A percentile compares a stretch with the other conserved stretches of the same genome.
phyloP scores from a whole-genome alignment of 140 eudicot species.

The Senecio squalidus region DNA sequence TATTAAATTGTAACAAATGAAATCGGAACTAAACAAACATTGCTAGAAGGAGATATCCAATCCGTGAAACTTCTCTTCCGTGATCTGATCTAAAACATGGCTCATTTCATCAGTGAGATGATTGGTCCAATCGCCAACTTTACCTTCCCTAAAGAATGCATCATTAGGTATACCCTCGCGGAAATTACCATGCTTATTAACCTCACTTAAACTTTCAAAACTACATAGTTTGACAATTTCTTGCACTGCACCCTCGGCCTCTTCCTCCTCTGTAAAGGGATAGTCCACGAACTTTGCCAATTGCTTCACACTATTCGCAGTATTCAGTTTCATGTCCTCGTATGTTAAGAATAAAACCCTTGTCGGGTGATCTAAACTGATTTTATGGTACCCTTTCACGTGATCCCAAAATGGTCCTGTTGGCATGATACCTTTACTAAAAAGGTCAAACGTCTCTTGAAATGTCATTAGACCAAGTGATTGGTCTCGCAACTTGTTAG shows the following conservation, averaged over 20 bases:
- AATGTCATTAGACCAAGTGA: slow-evolving; percentile 6
- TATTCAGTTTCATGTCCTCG: slow-evolving; percentile 19
- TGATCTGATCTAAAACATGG: slow-evolving; percentile 1
- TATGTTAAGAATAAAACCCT: slow-evolving; percentile 28
- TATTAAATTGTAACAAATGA: no score
- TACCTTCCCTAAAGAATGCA: slow-evolving; percentile 17
- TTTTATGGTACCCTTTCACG: slow-evolving; percentile 25
- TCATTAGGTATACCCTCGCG: slow-evolving; percentile 3
- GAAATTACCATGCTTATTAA: slow-evolving; percentile 11
- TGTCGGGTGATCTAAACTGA: slow-evolving; percentile 9
- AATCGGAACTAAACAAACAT: not conserved
- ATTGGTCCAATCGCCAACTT: slow-evolving; percentile 16
- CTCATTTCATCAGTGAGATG: slow-evolving; percentile 18
- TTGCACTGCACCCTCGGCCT: slow-evolving; percentile 15
- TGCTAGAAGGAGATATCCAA: slow-evolving; percentile 6
- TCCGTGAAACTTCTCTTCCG: slow-evolving; percentile 1
- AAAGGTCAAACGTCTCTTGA: slow-evolving; percentile 23
- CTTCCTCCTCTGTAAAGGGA: slow-evolving; percentile 24
- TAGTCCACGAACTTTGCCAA: slow-evolving; percentile 20
- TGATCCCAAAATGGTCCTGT: slow-evolving; percentile 37
- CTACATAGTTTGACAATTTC: slow-evolving; percentile 10
- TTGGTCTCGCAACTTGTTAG: slow-evolving; percentile 14
- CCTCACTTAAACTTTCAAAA: slow-evolving; percentile 17
- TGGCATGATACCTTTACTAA: slow-evolving; percentile 17
- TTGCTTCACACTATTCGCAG: not conserved